Conservation (phyloP, 176 grass and related monocot species). For the Hordeum vulgare region DNA sequence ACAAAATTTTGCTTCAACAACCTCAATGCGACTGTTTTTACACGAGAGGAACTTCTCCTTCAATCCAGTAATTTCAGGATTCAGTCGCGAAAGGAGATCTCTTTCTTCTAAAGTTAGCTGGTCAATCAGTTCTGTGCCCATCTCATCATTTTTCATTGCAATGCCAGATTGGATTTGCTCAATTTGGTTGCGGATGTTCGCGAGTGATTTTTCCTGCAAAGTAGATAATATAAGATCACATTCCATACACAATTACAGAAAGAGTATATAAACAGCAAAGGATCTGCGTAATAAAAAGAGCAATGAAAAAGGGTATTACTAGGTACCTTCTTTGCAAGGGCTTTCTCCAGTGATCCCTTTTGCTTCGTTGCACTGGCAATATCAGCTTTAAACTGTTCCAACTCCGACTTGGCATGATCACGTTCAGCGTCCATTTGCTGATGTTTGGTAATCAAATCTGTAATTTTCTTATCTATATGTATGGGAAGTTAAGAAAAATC, state of each 20-base stretch:
- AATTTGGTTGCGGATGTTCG: conserved; percentile 87
- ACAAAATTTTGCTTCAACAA: conserved; percentile 38
- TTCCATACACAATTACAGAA: not conserved
- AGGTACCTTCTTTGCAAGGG: conserved; percentile 87
- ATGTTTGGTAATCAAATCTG: conserved; percentile 77
- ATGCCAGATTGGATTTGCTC: conserved; percentile 93
- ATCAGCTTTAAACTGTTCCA: conserved; percentile 75
- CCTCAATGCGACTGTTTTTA: conserved; percentile 91
- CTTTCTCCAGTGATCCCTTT: conserved; percentile 58
- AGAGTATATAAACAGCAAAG: not conserved
- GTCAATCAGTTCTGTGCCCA: conserved; percentile 99
- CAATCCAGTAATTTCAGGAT: conserved; percentile 90
- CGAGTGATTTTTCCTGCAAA: conserved; percentile 89
- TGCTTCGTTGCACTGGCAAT: conserved; percentile 66
- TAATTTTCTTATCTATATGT: conserved; percentile 98
- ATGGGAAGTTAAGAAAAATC: conserved; percentile 69
- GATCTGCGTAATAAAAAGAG: conserved; percentile 1
- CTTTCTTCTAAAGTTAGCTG: conserved; percentile 88
- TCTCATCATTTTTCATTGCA: conserved; percentile 93
- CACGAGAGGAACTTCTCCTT: conserved; percentile 78
- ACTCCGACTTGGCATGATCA: conserved; percentile 69
- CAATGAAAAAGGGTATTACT: not conserved
- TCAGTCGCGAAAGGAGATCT: conserved; percentile 80
- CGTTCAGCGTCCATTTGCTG: conserved; percentile 95
- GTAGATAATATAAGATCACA: conserved; percentile 8